phyloP scores from a whole-genome alignment of 169 alveolate species.

The Ichthyophthirius multifiliis region DNA sequence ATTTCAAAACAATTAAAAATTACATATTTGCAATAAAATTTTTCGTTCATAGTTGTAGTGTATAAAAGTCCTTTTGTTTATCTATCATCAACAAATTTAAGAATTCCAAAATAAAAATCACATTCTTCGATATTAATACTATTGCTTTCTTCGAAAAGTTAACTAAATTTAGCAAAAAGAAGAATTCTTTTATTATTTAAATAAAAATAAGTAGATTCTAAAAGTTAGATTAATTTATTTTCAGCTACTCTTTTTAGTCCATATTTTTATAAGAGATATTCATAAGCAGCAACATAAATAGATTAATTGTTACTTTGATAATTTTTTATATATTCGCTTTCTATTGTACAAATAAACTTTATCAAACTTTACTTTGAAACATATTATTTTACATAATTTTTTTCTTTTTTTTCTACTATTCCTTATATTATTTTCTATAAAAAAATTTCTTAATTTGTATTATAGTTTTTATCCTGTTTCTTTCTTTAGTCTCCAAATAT shows the following conservation, averaged over 20 bases:
- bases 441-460: not conserved
- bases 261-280: not conserved
- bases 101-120: not conserved
- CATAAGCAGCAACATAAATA: not conserved
- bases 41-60: not conserved
- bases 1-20: not conserved
- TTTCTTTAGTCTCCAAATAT: too few species aligned
- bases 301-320: not conserved
- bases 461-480: not conserved
- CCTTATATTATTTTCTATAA: not conserved
- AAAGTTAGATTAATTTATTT: not conserved
- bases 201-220: not conserved
- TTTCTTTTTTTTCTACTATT: not conserved
- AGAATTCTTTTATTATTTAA: not conserved
- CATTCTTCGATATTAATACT: not conserved
- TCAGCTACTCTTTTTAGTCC: conserved; percentile 7
- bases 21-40: not conserved
- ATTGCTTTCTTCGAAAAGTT: not conserved
- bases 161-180: not conserved
- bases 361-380: not conserved
- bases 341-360: not conserved
- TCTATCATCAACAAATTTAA: not conserved
- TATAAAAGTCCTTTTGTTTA: not conserved
- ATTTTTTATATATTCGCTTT: not conserved
- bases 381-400: not conserved